phyloP scores from a whole-genome alignment of 768 basidiomycete genomes.

The Termitomyces sp. region DNA sequence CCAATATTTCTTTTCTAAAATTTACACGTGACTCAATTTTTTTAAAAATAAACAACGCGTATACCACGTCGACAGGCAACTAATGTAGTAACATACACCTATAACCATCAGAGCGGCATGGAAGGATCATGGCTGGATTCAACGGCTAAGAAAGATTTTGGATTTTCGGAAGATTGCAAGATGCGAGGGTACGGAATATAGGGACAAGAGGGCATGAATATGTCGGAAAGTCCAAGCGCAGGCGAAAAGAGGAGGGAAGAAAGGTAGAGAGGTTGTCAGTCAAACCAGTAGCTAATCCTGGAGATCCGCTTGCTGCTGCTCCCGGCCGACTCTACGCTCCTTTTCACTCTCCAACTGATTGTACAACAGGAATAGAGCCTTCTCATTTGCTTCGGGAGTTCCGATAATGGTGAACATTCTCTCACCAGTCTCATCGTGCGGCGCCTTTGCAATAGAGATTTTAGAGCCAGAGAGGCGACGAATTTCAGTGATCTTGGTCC shows the following conservation, averaged over 20 bases:
- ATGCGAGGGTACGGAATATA: constrained; percentile 11
- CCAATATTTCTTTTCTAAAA: neutral
- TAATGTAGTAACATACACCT: constrained; percentile 14
- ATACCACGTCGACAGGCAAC: constrained; percentile 12
- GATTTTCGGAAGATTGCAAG: constrained; percentile 11
- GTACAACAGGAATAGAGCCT: constrained; percentile 95
- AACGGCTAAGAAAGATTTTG: constrained; percentile 7
- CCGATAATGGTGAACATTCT: constrained; percentile 99
- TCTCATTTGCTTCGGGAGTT: constrained; percentile 94
- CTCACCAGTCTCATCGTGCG: constrained; percentile 99
- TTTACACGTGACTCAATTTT: constrained; percentile 15
- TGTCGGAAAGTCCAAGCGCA: constrained; percentile 8
- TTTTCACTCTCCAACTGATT: constrained; percentile 97
- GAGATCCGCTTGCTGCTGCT: constrained; percentile 69
- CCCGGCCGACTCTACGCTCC: constrained; percentile 84
- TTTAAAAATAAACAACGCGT: constrained; percentile 10
- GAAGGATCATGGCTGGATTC: constrained; percentile 9
- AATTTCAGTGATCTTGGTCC: constrained; percentile 98
- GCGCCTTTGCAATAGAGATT: constrained; percentile 97
- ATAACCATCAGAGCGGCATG: constrained; percentile 4
- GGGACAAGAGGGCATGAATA: constrained; percentile 11
- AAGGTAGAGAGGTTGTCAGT: neutral
- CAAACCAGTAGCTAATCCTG: constrained; percentile 31
- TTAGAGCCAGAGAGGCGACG: constrained; percentile 95
- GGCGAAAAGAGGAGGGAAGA: neutral